A percentile compares a stretch with the other conserved stretches of the same genome.
phyloP scores from a whole-genome alignment of 345 rosid species.

The Turritis glabra region DNA sequence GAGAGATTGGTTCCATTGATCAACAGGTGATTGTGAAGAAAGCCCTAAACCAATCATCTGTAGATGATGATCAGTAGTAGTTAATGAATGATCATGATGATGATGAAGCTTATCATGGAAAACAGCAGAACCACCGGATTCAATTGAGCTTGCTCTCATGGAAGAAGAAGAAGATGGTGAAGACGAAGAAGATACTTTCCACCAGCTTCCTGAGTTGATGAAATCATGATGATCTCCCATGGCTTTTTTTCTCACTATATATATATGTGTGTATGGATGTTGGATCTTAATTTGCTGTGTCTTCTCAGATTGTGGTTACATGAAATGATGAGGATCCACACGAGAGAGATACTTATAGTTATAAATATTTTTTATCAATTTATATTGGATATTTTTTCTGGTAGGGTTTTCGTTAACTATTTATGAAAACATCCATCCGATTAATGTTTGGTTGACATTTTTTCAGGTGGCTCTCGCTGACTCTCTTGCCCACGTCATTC shows the following conservation, averaged over 20 bases:
- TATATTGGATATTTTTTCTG: conserved; percentile 27
- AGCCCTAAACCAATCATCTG: conserved; percentile 92
- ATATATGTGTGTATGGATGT: conserved; percentile 3
- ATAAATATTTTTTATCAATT: conserved; percentile 36
- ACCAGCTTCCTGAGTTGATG: conserved; percentile 43
- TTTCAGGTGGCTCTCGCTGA: conserved; percentile 46
- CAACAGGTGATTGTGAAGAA: conserved; percentile 62
- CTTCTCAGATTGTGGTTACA: conserved; percentile 38
- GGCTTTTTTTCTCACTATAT: not conserved
- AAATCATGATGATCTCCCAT: conserved; percentile 47
- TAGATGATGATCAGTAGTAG: conserved; percentile 41
- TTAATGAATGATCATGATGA: conserved; percentile 29
- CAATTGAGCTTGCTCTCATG: conserved; percentile 61
- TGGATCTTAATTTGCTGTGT: conserved; percentile 37
- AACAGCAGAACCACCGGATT: conserved; percentile 53
- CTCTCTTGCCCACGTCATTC: conserved; percentile 38
- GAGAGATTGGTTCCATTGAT: conserved; percentile 87
- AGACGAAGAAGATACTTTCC: conserved; percentile 40
- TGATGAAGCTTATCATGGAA: conserved; percentile 60
- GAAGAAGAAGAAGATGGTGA: conserved; percentile 60
- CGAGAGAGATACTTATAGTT: conserved; percentile 42
- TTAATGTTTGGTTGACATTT: conserved; percentile 40
- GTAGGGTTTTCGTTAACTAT: conserved; percentile 40
- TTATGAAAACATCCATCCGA: conserved; percentile 32
- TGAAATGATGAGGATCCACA: conserved; percentile 41